Conservation (phyloP, 768 basidiomycete genomes). For the Leccinellum albellum region DNA sequence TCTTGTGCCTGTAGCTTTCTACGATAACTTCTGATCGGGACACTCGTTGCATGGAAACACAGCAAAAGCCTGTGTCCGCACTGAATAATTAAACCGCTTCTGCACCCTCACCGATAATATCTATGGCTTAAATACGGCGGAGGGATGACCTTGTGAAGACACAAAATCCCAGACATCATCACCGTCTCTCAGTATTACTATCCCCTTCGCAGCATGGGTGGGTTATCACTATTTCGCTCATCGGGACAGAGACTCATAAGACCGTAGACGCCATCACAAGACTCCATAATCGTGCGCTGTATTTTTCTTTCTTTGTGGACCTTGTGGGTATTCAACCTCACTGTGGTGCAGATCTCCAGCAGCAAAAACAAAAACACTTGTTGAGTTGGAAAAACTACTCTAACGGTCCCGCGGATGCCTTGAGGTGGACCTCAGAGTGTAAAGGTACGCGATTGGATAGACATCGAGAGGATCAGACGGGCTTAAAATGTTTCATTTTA, state of each 20-base stretch:
- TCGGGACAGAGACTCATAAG: conserved; percentile 9
- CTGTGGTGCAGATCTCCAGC: conserved; percentile 36
- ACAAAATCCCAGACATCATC: neutral
- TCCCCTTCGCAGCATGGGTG: conserved; percentile 21
- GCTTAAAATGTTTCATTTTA: conserved; percentile 20
- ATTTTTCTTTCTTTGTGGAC: neutral
- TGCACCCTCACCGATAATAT: conserved; percentile 9
- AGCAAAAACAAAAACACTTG: conserved; percentile 22
- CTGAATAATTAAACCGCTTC: neutral
- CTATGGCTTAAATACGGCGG: conserved; percentile 24
- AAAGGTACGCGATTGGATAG: conserved; percentile 41
- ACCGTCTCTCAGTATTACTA: neutral
- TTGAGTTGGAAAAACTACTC: conserved; percentile 41
- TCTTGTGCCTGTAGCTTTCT: neutral
- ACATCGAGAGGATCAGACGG: neutral
- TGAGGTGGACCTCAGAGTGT: conserved; percentile 52
- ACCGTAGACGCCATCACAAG: conserved; percentile 29
- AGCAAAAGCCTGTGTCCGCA: neutral
- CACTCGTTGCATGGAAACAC: neutral
- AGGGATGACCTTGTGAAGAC: neutral
- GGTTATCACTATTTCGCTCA: conserved; percentile 1
- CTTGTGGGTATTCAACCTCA: neutral
- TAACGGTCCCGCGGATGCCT: conserved; percentile 40
- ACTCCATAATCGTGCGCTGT: conserved; percentile 46
- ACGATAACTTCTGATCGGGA: conserved; percentile 1